A percentile compares a stretch with the other conserved stretches of the same genome.
Conservation (phyloP, 805 yeast species). For the Teunomyces tritomae region DNA sequence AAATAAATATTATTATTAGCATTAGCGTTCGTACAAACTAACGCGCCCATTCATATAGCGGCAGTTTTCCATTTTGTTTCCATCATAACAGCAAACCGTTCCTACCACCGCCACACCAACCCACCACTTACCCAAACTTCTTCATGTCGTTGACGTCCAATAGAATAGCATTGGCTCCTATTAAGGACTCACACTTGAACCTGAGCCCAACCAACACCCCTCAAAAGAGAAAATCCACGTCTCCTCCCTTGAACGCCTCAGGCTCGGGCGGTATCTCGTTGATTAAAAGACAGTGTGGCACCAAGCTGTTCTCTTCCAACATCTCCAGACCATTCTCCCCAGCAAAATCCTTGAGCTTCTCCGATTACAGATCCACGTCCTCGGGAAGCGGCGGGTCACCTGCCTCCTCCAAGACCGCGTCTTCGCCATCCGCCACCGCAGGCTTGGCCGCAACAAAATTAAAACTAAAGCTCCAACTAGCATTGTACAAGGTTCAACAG, state of each 20-base stretch:
- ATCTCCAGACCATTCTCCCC: slow-evolving; percentile 8
- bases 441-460: slow-evolving; percentile 43
- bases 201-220: slow-evolving; percentile 8
- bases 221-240: neutral
- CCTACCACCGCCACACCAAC: slow-evolving; percentile 10
- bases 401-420: neutral
- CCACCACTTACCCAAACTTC: no score
- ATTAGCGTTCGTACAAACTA: neutral
- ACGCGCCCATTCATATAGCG: slow-evolving; percentile 4
- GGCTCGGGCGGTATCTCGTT: neutral
- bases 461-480: slow-evolving; percentile 42
- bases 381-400: neutral
- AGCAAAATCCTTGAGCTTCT: slow-evolving; percentile 19
- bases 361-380: slow-evolving; percentile 22
- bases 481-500: slow-evolving; percentile 36
- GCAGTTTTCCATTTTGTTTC: neutral
- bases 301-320: slow-evolving; percentile 6
- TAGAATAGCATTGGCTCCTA: slow-evolving; percentile 38
- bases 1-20: slow-evolving; percentile 2
- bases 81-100: neutral
- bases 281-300: slow-evolving; percentile 6
- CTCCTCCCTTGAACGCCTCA: neutral
- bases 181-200: slow-evolving; percentile 29
- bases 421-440: slow-evolving; percentile 21
- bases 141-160: slow-evolving; percentile 17